Evolutionary conservation across 2,329 filamentous ascomycete genomes (phyloP).

Genomic region (Raffaelea ambrosiae): DNA sequence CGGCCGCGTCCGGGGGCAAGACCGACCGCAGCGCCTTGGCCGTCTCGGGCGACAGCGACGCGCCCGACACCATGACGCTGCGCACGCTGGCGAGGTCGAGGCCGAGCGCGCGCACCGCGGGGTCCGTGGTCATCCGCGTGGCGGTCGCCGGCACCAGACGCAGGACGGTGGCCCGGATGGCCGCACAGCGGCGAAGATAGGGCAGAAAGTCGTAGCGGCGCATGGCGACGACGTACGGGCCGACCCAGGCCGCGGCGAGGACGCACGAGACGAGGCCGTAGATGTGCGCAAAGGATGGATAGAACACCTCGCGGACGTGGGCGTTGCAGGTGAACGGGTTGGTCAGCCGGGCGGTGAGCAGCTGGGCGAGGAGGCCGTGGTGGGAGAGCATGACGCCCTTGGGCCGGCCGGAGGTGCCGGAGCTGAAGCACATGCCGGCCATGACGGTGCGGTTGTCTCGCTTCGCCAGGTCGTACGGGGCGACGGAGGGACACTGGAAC

Average conservation of each 20-base stretch:
- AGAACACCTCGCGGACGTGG: conserved; percentile 20
- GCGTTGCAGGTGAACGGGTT: conserved; percentile 16
- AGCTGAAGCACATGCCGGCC: too few relatives aligned
- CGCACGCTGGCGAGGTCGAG: conserved; percentile 63
- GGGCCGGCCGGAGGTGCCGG: too few relatives aligned
- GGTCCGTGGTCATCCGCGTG: conserved; percentile 64
- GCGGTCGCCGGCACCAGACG: conserved; percentile 66
- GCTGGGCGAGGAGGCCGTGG: too few relatives aligned
- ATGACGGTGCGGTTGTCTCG: too few relatives aligned
- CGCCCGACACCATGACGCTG: conserved; percentile 54
- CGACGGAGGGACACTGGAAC: too few relatives aligned
- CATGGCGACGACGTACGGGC: conserved; percentile 56
- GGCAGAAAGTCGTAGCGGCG: conserved; percentile 64
- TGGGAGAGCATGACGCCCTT: too few relatives aligned
- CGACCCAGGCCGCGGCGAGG: conserved; percentile 25
- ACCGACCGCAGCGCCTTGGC: conserved; percentile 46
- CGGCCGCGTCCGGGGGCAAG: conserved; percentile 34
- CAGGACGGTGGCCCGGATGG: conserved; percentile 58
- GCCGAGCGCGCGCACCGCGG: conserved; percentile 51
- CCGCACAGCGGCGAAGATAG: conserved; percentile 59
- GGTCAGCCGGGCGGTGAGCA: too few relatives aligned
- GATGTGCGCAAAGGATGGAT: conserved; percentile 37
- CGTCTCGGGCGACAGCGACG: conserved; percentile 52
- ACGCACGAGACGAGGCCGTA: conserved; percentile 37
- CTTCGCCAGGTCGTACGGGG: too few relatives aligned